A percentile compares a stretch with the other conserved stretches of the same genome.
Evolutionary conservation across 2,329 filamentous ascomycete genomes (phyloP).

Genomic region (Chaetomium strumarium): DNA sequence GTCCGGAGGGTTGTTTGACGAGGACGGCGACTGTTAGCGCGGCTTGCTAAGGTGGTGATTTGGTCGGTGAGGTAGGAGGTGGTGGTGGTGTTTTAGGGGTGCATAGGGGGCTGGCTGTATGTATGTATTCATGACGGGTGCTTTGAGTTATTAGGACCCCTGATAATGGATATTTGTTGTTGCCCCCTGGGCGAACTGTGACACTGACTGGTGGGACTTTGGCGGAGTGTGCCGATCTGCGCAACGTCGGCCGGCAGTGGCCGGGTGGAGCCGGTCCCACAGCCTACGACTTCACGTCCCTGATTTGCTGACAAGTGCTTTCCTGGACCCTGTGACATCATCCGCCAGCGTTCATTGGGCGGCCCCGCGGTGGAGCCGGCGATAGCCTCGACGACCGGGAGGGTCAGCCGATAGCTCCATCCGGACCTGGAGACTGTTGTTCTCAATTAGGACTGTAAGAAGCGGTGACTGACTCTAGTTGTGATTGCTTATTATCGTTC

Average conservation of each 20-base stretch:
- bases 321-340: conserved; percentile 25
- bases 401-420: conserved; percentile 11
- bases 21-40: conserved; percentile 28
- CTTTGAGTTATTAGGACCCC: no score
- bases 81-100: background rate
- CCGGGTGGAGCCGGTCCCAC: background rate
- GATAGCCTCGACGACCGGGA: conserved; percentile 4
- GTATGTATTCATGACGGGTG: background rate
- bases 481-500: background rate
- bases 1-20: conserved; percentile 31
- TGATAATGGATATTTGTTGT: no score
- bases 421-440: conserved; percentile 8
- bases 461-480: background rate
- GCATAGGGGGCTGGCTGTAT: background rate
- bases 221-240: conserved; percentile 17
- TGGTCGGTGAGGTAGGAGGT: background rate
- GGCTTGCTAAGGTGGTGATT: conserved; percentile 2
- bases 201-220: no score
- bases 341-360: conserved; percentile 18
- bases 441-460: no score
- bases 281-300: background rate
- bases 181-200: no score
- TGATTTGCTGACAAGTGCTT: conserved; percentile 7
- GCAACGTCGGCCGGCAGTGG: conserved; percentile 1
- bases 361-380: conserved; percentile 5